Evolutionary conservation across 148 eudicot species (phyloP).

Genomic region (Bassia scoparia): DNA sequence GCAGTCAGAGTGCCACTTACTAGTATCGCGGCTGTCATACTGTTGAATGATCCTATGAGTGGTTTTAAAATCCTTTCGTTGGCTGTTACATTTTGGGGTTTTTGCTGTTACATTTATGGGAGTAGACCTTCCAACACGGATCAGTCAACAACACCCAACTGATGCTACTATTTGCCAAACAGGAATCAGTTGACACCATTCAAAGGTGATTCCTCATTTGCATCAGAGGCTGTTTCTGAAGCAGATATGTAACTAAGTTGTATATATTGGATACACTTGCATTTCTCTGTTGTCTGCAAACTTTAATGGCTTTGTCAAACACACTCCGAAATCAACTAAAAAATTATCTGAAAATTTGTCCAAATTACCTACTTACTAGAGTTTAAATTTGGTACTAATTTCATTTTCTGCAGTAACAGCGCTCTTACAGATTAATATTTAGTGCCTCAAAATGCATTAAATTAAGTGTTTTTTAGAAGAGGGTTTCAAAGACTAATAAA

Average conservation of each 20-base stretch:
- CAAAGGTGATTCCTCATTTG: neutral
- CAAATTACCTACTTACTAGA: no score
- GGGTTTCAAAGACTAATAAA: no score
- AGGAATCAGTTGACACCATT: neutral
- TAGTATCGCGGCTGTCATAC: constrained; percentile 70
- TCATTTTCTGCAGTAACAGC: no score
- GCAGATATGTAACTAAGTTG: neutral
- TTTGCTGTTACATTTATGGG: constrained; percentile 62
- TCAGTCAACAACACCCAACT: neutral
- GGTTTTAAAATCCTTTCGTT: constrained; percentile 78
- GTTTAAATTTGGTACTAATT: no score
- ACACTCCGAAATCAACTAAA: neutral
- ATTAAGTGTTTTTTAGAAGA: no score
- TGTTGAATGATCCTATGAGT: constrained; percentile 65
- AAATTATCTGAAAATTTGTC: no score
- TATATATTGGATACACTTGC: neutral
- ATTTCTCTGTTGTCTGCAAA: neutral
- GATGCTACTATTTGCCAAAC: neutral
- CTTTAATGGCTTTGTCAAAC: neutral
- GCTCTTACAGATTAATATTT: no score
- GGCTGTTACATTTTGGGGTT: constrained; percentile 70
- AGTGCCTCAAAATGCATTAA: no score
- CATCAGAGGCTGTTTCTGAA: neutral
- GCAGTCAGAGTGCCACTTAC: constrained; percentile 79
- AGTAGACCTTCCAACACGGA: constrained; percentile 15